These are phyloP conservation scores for Aureobasidium melanogenum DNA, from an alignment of 2,329 filamentous ascomycete species.

Conservation along the genomic window DNA sequence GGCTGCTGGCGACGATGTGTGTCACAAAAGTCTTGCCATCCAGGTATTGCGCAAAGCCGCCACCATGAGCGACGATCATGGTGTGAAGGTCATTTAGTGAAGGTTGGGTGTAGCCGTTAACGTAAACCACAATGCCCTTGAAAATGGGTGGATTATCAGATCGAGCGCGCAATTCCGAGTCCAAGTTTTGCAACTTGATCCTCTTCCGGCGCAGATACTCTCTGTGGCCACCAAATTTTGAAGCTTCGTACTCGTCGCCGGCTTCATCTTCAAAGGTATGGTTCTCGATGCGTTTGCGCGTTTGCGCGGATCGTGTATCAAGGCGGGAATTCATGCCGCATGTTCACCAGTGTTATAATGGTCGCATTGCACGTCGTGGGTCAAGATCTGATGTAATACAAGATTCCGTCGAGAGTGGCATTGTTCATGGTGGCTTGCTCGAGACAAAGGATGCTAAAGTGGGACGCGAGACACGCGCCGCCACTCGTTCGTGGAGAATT, in stretches of 20 bases:
- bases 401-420: neutral
- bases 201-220: constrained; percentile 96
- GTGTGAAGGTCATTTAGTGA: constrained; percentile 81
- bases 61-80: constrained; percentile 86
- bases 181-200: constrained; percentile 91
- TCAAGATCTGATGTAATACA: neutral
- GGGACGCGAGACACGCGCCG: constrained; percentile 3
- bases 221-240: constrained; percentile 76
- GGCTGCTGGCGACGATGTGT: constrained; percentile 83
- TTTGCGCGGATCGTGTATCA: constrained; percentile 49
- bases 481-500: neutral
- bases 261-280: constrained; percentile 71
- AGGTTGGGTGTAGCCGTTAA: constrained; percentile 94
- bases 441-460: constrained; percentile 6
- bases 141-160: constrained; percentile 77
- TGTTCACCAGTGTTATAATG: neutral
- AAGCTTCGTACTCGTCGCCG: constrained; percentile 85
- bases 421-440: neutral
- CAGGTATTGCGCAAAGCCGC: constrained; percentile 86
- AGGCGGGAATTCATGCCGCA: constrained; percentile 51
- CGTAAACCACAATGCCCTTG: constrained; percentile 79
- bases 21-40: constrained; percentile 92
- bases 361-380: neutral
- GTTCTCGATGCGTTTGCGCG: constrained; percentile 55
- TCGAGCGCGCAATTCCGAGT: constrained; percentile 66